phyloP scores from a whole-genome alignment of 371 early-diverging fungal species.

The Saksenaea vasiformis region DNA sequence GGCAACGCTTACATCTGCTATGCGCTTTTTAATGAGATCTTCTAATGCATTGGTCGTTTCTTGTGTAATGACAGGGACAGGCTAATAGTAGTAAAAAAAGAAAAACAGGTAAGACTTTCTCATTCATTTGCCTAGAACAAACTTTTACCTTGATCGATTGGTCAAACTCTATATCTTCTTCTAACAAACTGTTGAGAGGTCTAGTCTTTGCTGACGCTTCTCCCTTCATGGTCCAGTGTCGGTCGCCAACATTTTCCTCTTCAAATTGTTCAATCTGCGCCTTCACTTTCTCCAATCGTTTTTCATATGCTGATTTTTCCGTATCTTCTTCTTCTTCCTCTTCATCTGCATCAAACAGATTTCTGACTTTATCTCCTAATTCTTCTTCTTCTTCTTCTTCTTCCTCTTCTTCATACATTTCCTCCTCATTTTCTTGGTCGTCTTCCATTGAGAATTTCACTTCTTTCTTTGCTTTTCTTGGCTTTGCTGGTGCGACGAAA shows the following conservation, averaged over 20 bases:
- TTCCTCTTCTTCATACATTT: conserved; percentile 39
- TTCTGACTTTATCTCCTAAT: conserved; percentile 39
- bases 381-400: conserved; percentile 48
- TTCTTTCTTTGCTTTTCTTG: conserved; percentile 21
- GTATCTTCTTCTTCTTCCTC: conserved; percentile 51
- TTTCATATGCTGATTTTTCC: conserved; percentile 29
- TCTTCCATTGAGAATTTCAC: conserved; percentile 44
- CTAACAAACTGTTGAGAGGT: conserved; percentile 91
- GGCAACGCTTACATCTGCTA: conserved; percentile 59
- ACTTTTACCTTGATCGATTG: conserved; percentile 66
- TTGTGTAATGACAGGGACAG: conserved; percentile 94
- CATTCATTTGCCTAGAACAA: neutral
- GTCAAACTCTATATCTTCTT: conserved; percentile 93
- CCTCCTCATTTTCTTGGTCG: conserved; percentile 32
- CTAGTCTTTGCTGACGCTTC: conserved; percentile 80
- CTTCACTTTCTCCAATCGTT: conserved; percentile 37
- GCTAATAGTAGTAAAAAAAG: conserved; percentile 39
- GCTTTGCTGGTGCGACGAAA: conserved; percentile 42
- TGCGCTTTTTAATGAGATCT: conserved; percentile 91
- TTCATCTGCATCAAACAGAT: conserved; percentile 54
- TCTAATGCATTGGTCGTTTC: conserved; percentile 88
- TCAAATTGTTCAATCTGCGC: conserved; percentile 82
- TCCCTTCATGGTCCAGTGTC: conserved; percentile 90
- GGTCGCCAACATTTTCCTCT: conserved; percentile 78
- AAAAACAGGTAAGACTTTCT: neutral